A percentile compares a stretch with the other conserved stretches of the same genome.
Evolutionary conservation across 257 asterid species (phyloP).

Genomic region (Salvia splendens): DNA sequence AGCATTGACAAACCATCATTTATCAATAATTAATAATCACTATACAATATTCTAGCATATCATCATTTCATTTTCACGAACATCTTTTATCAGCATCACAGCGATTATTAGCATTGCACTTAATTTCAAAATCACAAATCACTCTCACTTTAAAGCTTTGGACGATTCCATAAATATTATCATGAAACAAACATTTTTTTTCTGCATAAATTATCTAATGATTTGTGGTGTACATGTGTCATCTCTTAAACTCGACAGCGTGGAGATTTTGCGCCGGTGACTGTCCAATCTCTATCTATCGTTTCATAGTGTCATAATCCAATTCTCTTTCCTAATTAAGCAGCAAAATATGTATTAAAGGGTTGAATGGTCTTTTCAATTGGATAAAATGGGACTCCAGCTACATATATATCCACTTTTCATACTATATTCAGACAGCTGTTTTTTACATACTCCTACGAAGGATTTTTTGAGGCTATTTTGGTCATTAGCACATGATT

Average conservation of each 20-base stretch:
- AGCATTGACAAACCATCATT: too few relatives aligned
- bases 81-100: slow-evolving; percentile 9
- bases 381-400: neutral
- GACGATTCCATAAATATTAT: neutral
- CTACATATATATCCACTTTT: neutral
- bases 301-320: neutral
- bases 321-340: neutral
- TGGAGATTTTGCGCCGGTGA: slow-evolving; percentile 27
- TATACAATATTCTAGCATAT: neutral
- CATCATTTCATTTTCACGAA: neutral
- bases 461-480: neutral
- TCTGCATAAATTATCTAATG: neutral
- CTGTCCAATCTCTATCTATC: slow-evolving; percentile 13
- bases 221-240: slow-evolving; percentile 30
- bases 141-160: neutral
- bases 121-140: neutral
- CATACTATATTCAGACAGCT: slow-evolving; percentile 29
- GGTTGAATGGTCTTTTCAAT: slow-evolving; percentile 28
- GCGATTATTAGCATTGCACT: neutral
- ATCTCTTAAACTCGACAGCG: slow-evolving; percentile 14
- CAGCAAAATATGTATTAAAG: neutral
- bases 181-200: slow-evolving; percentile 23
- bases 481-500: neutral
- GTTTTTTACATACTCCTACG: slow-evolving; percentile 18
- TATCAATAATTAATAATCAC: neutral